phyloP scores from a whole-genome alignment of 805 yeast genomes.

The Hanseniaspora singularis region DNA sequence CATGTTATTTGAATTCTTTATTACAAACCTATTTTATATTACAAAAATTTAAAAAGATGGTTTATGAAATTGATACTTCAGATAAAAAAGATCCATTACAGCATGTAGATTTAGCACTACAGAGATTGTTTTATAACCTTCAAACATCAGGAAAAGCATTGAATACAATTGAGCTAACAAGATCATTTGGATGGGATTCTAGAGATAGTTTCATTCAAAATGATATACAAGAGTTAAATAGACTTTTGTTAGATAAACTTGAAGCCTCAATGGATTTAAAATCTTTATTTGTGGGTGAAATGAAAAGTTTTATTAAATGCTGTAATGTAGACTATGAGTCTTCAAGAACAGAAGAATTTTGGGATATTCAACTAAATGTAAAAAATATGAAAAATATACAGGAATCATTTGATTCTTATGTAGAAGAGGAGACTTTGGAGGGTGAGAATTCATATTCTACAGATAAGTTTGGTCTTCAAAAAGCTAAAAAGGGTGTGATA shows the following conservation, averaged over 20 bases:
- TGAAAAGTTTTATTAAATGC: conserved; percentile 90
- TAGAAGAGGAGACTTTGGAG: conserved; percentile 74
- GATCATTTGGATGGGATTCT: conserved; percentile 94
- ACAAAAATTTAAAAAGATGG: conserved; percentile 65
- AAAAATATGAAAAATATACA: conserved; percentile 61
- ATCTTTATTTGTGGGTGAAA: conserved; percentile 86
- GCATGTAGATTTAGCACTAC: conserved; percentile 73
- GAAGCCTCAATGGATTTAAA: conserved; percentile 77
- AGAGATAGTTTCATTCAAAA: conserved; percentile 95
- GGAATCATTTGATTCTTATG: conserved; percentile 72
- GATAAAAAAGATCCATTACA: conserved; percentile 40
- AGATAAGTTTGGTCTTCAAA: conserved; percentile 79
- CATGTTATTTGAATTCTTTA: conserved; percentile 88
- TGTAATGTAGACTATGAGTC: conserved; percentile 87
- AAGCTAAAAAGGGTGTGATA: conserved; percentile 91
- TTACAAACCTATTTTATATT: conserved; percentile 86
- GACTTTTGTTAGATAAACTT: conserved; percentile 87
- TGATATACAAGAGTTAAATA: conserved; percentile 91
- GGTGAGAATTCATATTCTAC: conserved; percentile 97
- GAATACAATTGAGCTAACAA: conserved; percentile 75
- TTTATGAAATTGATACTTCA: conserved; percentile 73
- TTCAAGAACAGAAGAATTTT: conserved; percentile 81
- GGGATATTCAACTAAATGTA: conserved; percentile 96
- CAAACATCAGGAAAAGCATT: conserved; percentile 64
- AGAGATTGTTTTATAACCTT: conserved; percentile 71